Percentiles rank a stretch among this genome's conserved stretches.
These are phyloP conservation scores for Kwoniella shandongensis DNA, from an alignment of 768 basidiomycete genomes.

Conservation along the genomic window DNA sequence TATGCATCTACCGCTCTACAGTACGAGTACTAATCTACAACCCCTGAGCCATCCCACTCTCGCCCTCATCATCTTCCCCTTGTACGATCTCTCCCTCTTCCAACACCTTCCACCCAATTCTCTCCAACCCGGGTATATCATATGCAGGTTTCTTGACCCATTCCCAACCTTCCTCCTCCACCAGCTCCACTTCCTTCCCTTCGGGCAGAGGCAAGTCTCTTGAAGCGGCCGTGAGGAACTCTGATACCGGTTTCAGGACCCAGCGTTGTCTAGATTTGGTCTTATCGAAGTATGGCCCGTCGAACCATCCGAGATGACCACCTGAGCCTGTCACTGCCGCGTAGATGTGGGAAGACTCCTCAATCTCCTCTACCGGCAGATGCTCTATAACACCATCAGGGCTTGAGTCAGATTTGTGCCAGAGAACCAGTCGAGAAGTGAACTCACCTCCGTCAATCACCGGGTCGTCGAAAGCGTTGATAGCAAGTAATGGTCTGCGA, in stretches of 20 bases:
- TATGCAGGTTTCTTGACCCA: conserved; percentile 26
- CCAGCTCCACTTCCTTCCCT: conserved; percentile 3
- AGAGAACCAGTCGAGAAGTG: neutral
- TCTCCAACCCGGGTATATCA: conserved; percentile 18
- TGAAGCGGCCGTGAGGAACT: conserved; percentile 38
- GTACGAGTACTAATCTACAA: conserved; percentile 27
- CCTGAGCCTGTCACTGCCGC: conserved; percentile 49
- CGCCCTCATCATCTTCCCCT: conserved; percentile 26
- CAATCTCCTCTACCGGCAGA: conserved; percentile 44
- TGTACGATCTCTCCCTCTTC: conserved; percentile 26
- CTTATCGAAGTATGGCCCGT: conserved; percentile 35
- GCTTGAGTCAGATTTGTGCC: conserved; percentile 4
- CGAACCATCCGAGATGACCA: conserved; percentile 54
- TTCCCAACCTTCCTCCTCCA: conserved; percentile 26
- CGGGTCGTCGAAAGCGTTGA: conserved; percentile 55
- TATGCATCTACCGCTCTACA: too few relatives aligned
- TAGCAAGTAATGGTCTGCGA: conserved; percentile 47
- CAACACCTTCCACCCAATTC: conserved; percentile 42
- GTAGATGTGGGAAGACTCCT: conserved; percentile 45
- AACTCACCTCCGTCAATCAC: conserved; percentile 48
- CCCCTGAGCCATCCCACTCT: conserved; percentile 37
- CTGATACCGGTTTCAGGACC: conserved; percentile 42
- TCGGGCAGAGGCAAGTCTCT: conserved; percentile 28
- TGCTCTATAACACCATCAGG: conserved; percentile 14
- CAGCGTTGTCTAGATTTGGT: conserved; percentile 38